Conservation (phyloP, 192 early-diverging fungal species). For the Coemansia sp. region DNA sequence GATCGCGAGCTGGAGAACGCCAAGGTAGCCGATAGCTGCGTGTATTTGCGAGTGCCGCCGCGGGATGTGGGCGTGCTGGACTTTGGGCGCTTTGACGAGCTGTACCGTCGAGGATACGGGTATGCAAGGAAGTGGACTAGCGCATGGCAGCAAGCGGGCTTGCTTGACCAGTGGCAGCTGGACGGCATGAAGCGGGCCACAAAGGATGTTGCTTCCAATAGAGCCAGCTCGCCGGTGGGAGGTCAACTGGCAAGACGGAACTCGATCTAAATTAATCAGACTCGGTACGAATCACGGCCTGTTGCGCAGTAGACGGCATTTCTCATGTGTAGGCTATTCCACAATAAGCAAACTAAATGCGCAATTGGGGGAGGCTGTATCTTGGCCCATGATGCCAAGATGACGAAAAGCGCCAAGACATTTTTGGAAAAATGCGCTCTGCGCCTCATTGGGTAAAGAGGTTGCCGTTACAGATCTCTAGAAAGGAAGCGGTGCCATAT, state of each 20-base stretch:
- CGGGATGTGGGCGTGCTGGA: conserved; percentile 82
- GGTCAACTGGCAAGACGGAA: conserved; percentile 28
- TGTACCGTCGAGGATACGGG: conserved; percentile 82
- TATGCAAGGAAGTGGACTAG: conserved; percentile 73
- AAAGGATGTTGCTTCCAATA: neutral
- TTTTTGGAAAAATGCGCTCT: too few species aligned
- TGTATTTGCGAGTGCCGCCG: conserved; percentile 88
- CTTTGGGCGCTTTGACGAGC: conserved; percentile 88
- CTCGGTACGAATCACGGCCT: too few species aligned
- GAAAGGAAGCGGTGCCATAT: too few species aligned
- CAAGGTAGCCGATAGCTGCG: conserved; percentile 72
- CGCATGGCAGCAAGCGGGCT: conserved; percentile 78
- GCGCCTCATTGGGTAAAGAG: too few species aligned
- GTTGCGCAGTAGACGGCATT: too few species aligned
- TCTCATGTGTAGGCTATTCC: too few species aligned
- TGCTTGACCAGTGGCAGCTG: conserved; percentile 51
- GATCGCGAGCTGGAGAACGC: conserved; percentile 88
- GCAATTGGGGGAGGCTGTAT: too few species aligned
- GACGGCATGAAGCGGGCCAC: neutral
- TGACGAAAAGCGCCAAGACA: too few species aligned
- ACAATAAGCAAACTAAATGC: too few species aligned
- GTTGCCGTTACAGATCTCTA: too few species aligned
- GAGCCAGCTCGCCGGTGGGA: conserved; percentile 1
- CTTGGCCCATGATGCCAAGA: too few species aligned
- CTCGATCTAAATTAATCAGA: conserved; percentile 20